Evolutionary conservation across 768 basidiomycete species (phyloP).

Genomic region (Scleroderma citrinum): DNA sequence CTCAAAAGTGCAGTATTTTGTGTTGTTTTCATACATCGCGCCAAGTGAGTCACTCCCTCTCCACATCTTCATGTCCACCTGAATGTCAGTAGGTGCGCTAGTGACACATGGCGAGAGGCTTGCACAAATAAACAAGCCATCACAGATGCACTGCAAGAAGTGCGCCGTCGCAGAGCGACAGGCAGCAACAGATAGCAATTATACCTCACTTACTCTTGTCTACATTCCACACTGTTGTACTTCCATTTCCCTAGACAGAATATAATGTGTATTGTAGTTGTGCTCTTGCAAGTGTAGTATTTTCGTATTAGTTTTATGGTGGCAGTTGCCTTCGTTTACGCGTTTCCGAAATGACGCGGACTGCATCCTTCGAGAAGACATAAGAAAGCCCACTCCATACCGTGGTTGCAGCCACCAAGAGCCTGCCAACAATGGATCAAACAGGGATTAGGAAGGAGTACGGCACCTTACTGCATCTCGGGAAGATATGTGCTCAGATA

Average conservation of each 20-base stretch:
- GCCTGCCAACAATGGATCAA: conserved; percentile 41
- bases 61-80: not conserved
- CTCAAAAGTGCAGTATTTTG: conserved; percentile 53
- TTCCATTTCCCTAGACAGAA: conserved; percentile 13
- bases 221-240: conserved; percentile 10
- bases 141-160: conserved; percentile 62
- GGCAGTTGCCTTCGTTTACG: conserved; percentile 26
- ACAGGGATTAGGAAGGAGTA: not conserved
- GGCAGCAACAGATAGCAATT: conserved; percentile 7
- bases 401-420: conserved; percentile 84
- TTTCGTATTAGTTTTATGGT: conserved; percentile 6
- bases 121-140: conserved; percentile 56
- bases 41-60: conserved; percentile 42
- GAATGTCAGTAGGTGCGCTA: conserved; percentile 44
- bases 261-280: conserved; percentile 16
- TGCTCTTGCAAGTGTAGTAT: conserved; percentile 1
- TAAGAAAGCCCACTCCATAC: conserved; percentile 89
- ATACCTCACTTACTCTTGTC: not conserved
- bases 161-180: conserved; percentile 45
- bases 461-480: conserved; percentile 63
- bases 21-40: conserved; percentile 59
- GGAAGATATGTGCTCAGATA: conserved; percentile 51
- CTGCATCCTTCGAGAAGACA: conserved; percentile 67
- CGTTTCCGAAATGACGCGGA: conserved; percentile 48
- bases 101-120: conserved; percentile 59